Evolutionary conservation across 768 basidiomycete genomes (phyloP).

Genomic region (Agrocybe pediades): DNA sequence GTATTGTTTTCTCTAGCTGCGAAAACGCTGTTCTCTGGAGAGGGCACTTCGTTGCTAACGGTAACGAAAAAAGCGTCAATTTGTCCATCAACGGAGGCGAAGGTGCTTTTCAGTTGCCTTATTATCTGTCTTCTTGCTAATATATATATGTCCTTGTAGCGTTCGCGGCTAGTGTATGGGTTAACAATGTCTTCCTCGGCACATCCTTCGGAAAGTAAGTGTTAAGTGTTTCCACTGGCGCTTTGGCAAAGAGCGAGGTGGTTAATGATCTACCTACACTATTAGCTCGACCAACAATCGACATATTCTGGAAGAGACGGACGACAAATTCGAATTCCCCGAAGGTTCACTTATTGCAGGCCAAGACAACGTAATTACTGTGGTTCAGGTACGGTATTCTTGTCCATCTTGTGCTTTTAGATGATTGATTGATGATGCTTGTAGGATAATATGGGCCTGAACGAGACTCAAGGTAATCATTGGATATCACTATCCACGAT

Average conservation of each 20-base stretch:
- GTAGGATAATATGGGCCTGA: conserved; percentile 80
- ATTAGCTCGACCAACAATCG: conserved; percentile 67
- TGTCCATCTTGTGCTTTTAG: not conserved
- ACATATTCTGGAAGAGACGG: conserved; percentile 64
- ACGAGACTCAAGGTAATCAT: conserved; percentile 55
- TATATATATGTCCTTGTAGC: conserved; percentile 40
- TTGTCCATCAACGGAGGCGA: conserved; percentile 81
- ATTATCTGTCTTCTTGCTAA: not conserved
- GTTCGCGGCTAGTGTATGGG: conserved; percentile 83
- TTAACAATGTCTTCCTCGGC: conserved; percentile 70
- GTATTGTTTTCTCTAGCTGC: conserved; percentile 48
- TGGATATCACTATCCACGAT: not conserved
- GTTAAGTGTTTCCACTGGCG: not conserved
- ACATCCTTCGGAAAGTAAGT: conserved; percentile 77
- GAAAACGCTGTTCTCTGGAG: conserved; percentile 84
- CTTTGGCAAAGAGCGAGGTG: not conserved
- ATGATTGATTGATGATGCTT: not conserved
- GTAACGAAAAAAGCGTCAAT: conserved; percentile 63
- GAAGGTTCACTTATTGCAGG: conserved; percentile 48
- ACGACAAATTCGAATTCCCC: conserved; percentile 68
- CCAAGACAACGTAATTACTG: conserved; percentile 73
- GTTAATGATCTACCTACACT: not conserved
- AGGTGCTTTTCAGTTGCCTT: conserved; percentile 38
- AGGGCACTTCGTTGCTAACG: conserved; percentile 72
- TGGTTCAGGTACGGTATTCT: conserved; percentile 59